Evolutionary conservation across 768 basidiomycete species (phyloP).

Genomic region (Amanita rimosa): DNA sequence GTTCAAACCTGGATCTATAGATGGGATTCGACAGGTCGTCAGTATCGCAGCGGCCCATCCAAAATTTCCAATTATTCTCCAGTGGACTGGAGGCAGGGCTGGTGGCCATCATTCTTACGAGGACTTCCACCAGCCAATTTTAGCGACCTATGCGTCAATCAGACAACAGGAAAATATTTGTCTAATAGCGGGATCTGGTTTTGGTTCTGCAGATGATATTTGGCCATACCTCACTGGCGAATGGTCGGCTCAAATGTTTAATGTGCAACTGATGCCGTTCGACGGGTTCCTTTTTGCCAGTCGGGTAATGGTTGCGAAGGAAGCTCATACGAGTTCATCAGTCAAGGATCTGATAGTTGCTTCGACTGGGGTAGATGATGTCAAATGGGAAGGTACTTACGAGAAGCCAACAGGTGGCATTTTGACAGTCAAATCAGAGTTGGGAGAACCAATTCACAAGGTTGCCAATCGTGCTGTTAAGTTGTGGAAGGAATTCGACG

Average conservation of each 20-base stretch:
- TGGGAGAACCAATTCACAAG: slow-evolving; percentile 99
- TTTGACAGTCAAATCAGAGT: slow-evolving; percentile 92
- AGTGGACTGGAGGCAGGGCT: slow-evolving; percentile 99
- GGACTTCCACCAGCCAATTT: slow-evolving; percentile 95
- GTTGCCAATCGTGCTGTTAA: slow-evolving; percentile 95
- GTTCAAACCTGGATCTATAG: slow-evolving; percentile 97
- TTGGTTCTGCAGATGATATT: slow-evolving; percentile 88
- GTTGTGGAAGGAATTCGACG: slow-evolving; percentile 98
- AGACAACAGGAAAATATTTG: slow-evolving; percentile 82
- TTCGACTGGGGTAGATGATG: slow-evolving; percentile 85
- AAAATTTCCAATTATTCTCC: slow-evolving; percentile 93
- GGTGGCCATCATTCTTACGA: slow-evolving; percentile 98
- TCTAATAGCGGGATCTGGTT: slow-evolving; percentile 90
- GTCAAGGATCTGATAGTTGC: slow-evolving; percentile 97
- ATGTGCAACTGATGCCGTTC: slow-evolving; percentile 93
- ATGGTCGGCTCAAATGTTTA: slow-evolving; percentile 78
- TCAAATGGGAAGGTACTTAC: slow-evolving; percentile 92
- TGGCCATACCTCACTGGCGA: slow-evolving; percentile 97
- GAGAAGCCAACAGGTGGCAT: slow-evolving; percentile 90
- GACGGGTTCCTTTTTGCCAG: slow-evolving; percentile 95
- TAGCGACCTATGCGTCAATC: slow-evolving; percentile 83
- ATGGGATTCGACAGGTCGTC: slow-evolving; percentile 94
- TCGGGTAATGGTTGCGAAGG: slow-evolving; percentile 98
- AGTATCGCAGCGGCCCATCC: slow-evolving; percentile 92
- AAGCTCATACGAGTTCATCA: slow-evolving; percentile 87